phyloP scores from a whole-genome alignment of 768 basidiomycete genomes.

The Filobasidium wieringae region DNA sequence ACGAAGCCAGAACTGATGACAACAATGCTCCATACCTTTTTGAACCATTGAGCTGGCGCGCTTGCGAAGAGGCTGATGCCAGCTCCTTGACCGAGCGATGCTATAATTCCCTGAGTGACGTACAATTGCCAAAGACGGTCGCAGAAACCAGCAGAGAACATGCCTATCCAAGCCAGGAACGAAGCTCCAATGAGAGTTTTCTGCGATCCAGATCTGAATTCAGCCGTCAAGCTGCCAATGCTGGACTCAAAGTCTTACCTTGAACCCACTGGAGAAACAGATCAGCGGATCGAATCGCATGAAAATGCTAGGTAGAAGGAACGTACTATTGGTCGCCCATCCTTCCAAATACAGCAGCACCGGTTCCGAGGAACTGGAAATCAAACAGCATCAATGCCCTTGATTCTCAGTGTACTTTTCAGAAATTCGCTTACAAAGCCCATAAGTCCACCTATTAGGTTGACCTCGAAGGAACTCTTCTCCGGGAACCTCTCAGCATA shows the following conservation, averaged over 20 bases:
- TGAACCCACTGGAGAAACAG: neutral
- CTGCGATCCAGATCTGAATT: neutral
- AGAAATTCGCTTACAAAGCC: neutral
- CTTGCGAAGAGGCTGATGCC: neutral
- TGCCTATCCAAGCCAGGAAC: neutral
- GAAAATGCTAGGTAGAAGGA: neutral
- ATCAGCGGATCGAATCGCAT: neutral
- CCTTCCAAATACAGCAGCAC: neutral
- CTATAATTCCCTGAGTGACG: neutral
- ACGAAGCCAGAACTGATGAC: neutral
- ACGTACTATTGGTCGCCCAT: neutral
- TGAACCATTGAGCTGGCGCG: neutral
- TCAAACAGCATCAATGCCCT: neutral
- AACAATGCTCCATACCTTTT: neutral
- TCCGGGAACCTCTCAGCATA: neutral
- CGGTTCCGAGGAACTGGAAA: neutral
- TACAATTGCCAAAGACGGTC: neutral
- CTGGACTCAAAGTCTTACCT: neutral
- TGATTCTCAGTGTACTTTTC: no score
- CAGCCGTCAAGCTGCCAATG: no score
- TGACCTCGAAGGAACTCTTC: neutral
- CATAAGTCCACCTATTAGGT: neutral
- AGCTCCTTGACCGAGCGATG: neutral
- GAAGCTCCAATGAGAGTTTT: neutral
- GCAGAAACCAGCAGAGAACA: neutral